Evolutionary conservation across 495 filamentous ascomycete genomes (phyloP).

Genomic region (Penicillium herquei): DNA sequence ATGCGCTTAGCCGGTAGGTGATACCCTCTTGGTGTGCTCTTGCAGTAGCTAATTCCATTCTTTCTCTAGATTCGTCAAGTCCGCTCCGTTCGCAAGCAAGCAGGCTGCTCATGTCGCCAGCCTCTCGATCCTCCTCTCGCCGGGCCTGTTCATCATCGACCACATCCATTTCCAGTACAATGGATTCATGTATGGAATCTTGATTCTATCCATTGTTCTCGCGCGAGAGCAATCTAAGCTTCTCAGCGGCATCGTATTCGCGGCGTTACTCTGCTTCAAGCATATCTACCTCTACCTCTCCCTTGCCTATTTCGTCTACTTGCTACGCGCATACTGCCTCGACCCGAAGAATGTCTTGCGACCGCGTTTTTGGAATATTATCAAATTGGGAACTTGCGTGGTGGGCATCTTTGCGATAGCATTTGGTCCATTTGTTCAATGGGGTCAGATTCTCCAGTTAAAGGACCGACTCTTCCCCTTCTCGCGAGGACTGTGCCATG

Average conservation of each 20-base stretch:
- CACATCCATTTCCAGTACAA: slow-evolving; percentile 99
- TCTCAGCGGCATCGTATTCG: slow-evolving; percentile 78
- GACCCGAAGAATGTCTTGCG: slow-evolving; percentile 71
- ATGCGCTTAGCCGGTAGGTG: slow-evolving; percentile 73
- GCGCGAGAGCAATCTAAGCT: slow-evolving; percentile 75
- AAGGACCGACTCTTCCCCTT: slow-evolving; percentile 88
- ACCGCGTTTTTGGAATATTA: slow-evolving; percentile 69
- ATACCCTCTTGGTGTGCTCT: background rate
- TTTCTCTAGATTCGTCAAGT: slow-evolving; percentile 62
- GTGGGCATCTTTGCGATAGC: slow-evolving; percentile 72
- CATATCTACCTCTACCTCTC: slow-evolving; percentile 98
- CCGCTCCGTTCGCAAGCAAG: slow-evolving; percentile 59
- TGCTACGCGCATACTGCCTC: slow-evolving; percentile 87
- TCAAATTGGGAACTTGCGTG: slow-evolving; percentile 79
- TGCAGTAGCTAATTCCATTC: background rate
- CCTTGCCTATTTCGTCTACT: slow-evolving; percentile 92
- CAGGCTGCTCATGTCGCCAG: slow-evolving; percentile 84
- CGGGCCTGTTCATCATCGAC: slow-evolving; percentile 84
- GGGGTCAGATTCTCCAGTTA: slow-evolving; percentile 85
- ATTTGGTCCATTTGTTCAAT: slow-evolving; percentile 85
- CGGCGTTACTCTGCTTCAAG: slow-evolving; percentile 84
- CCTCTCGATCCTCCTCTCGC: slow-evolving; percentile 85
- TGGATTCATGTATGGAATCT: slow-evolving; percentile 87
- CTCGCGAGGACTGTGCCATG: slow-evolving; percentile 88
- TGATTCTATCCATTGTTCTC: slow-evolving; percentile 80